Percentiles rank a stretch among this genome's conserved stretches.
Conservation (phyloP, 2,329 filamentous ascomycete species). For the Neonectria coccinea region DNA sequence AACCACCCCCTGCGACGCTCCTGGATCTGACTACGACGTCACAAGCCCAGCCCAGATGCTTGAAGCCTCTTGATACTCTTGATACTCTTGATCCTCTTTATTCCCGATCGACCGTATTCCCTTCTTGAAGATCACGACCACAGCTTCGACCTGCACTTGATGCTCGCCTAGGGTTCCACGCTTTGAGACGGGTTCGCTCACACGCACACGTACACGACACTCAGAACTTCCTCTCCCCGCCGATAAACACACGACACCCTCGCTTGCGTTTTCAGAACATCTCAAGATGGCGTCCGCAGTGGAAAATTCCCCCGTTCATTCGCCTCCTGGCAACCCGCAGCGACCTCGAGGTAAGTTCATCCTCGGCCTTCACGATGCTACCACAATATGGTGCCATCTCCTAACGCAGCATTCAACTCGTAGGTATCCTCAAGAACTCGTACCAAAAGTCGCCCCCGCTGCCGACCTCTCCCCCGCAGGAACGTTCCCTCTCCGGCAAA, state of each 20-base stretch:
- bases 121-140: constrained; percentile 7
- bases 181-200: constrained; percentile 15
- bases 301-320: constrained; percentile 54
- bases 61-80: background rate
- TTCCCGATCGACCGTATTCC: constrained; percentile 7
- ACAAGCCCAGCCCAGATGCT: constrained; percentile 19
- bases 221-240: constrained; percentile 7
- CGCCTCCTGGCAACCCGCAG: constrained; percentile 56
- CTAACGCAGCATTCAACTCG: constrained; percentile 3
- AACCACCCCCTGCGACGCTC: constrained; percentile 1
- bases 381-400: constrained; percentile 5
- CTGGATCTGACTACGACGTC: constrained; percentile 20
- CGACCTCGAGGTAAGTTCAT: constrained; percentile 58
- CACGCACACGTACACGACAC: constrained; percentile 17
- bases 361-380: background rate
- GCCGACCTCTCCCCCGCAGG: constrained; percentile 60
- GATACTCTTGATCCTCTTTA: background rate
- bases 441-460: constrained; percentile 72
- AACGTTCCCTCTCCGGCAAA: constrained; percentile 72
- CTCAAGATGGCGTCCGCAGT: constrained; percentile 57
- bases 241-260: constrained; percentile 31
- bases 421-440: constrained; percentile 95
- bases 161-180: constrained; percentile 10
- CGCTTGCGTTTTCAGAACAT: constrained; percentile 18
- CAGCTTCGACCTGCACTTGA: constrained; percentile 13